These are phyloP conservation scores for Purshia tridentata DNA, from an alignment of 306 rosid species.

Conservation along the genomic window DNA sequence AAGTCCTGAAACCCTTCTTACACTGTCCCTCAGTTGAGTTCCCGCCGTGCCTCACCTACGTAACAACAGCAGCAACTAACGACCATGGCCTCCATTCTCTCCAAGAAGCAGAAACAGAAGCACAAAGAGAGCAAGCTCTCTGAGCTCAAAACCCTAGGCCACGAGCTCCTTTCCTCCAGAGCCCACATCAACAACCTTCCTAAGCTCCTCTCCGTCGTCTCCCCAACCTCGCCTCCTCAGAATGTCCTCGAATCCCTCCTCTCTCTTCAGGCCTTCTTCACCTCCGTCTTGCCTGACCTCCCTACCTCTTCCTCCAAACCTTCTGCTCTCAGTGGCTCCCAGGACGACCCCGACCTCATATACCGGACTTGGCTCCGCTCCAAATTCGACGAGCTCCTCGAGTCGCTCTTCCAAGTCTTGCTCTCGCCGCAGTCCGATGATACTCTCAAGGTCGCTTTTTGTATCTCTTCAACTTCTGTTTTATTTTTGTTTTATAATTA, in stretches of 20 bases:
- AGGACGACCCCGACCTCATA: slow-evolving; percentile 57
- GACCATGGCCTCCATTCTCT: slow-evolving; percentile 43
- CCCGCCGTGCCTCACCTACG: slow-evolving; percentile 23
- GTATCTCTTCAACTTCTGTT: background rate
- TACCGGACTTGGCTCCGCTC: slow-evolving; percentile 80
- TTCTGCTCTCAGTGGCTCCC: slow-evolving; percentile 11
- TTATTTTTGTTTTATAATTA: background rate
- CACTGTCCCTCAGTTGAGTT: slow-evolving; percentile 6
- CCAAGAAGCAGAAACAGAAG: slow-evolving; percentile 39
- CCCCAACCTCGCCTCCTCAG: slow-evolving; percentile 74
- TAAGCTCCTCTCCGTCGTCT: slow-evolving; percentile 55
- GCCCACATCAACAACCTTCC: slow-evolving; percentile 86
- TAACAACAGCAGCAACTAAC: background rate
- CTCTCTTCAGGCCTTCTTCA: slow-evolving; percentile 79
- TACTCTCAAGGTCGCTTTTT: slow-evolving; percentile 45
- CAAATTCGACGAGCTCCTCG: slow-evolving; percentile 70
- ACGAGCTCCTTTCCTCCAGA: slow-evolving; percentile 68
- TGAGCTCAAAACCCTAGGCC: slow-evolving; percentile 74
- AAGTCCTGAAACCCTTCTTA: background rate
- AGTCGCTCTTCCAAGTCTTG: slow-evolving; percentile 52
- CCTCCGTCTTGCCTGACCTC: slow-evolving; percentile 56
- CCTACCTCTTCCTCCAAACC: slow-evolving; percentile 45
- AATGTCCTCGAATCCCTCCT: slow-evolving; percentile 70
- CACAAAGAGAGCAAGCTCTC: slow-evolving; percentile 40
- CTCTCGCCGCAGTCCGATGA: slow-evolving; percentile 52